These are phyloP conservation scores for Melocanna baccifera DNA, from an alignment of 176 grass and related monocot species.

Conservation along the genomic window DNA sequence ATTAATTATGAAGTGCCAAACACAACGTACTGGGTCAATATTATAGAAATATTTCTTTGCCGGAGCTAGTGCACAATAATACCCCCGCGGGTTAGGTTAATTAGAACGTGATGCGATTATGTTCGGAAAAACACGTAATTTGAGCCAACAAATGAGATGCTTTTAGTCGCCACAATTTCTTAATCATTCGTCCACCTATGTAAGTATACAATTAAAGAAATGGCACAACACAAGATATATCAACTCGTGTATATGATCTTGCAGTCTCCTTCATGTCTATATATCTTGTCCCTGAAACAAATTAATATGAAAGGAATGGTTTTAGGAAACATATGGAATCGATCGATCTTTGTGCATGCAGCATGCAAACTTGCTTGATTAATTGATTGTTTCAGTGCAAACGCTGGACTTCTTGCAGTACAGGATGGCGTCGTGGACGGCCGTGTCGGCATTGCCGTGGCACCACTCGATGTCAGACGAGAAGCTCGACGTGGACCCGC, in stretches of 20 bases:
- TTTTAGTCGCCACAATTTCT: background rate
- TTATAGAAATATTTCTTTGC: background rate
- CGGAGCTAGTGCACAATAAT: background rate
- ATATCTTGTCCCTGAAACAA: slow-evolving; percentile 51
- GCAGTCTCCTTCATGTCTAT: background rate
- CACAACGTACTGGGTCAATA: background rate
- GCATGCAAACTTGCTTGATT: background rate
- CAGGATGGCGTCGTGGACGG: slow-evolving; percentile 87
- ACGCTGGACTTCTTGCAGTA: slow-evolving; percentile 96
- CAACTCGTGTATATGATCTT: background rate
- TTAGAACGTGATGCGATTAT: background rate
- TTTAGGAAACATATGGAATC: background rate
- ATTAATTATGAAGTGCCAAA: background rate
- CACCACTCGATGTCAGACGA: slow-evolving; percentile 58
- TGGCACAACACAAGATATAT: background rate
- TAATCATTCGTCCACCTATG: background rate
- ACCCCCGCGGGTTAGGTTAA: slow-evolving; percentile 7
- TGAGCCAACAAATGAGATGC: slow-evolving; percentile 15
- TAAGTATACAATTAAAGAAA: background rate
- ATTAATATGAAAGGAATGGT: background rate
- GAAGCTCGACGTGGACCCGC: slow-evolving; percentile 45
- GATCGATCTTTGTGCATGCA: background rate
- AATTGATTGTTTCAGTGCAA: background rate
- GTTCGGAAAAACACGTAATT: background rate
- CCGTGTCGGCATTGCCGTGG: slow-evolving; percentile 72